Evolutionary conservation across 345 rosid genomes (phyloP).

Genomic region (Trapa incisa): DNA sequence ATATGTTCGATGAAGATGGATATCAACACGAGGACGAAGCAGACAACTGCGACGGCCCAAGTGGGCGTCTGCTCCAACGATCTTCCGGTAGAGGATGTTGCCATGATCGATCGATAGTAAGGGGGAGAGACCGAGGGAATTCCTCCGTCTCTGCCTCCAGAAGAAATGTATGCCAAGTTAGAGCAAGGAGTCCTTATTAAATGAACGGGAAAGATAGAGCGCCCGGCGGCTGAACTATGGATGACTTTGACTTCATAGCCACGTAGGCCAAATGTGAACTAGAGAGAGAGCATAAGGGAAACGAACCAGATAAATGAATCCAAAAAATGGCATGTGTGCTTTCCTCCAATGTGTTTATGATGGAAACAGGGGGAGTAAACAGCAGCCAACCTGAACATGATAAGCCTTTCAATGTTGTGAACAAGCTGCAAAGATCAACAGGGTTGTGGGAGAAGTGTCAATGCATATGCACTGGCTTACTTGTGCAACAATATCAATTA

Average conservation of each 20-base stretch:
- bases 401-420: too few relatives aligned
- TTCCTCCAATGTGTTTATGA: too few relatives aligned
- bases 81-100: slow-evolving; percentile 28
- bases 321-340: too few relatives aligned
- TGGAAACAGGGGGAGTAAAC: too few relatives aligned
- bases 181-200: not conserved
- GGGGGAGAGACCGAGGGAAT: not conserved
- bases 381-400: too few relatives aligned
- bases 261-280: not conserved
- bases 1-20: slow-evolving; percentile 40
- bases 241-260: slow-evolving; percentile 4
- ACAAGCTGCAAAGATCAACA: too few relatives aligned
- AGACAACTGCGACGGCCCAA: slow-evolving; percentile 61
- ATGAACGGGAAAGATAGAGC: not conserved
- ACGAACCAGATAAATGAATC: not conserved
- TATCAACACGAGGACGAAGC: slow-evolving; percentile 37
- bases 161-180: not conserved
- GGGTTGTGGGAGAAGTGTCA: too few relatives aligned
- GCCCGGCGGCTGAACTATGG: not conserved
- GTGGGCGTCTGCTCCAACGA: slow-evolving; percentile 55
- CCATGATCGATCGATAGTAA: slow-evolving; percentile 18
- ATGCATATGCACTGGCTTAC: too few relatives aligned
- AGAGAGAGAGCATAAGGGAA: not conserved
- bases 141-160: not conserved
- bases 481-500: too few relatives aligned